Conservation (phyloP, 495 filamentous ascomycete genomes). For the Penicillium antarcticum region DNA sequence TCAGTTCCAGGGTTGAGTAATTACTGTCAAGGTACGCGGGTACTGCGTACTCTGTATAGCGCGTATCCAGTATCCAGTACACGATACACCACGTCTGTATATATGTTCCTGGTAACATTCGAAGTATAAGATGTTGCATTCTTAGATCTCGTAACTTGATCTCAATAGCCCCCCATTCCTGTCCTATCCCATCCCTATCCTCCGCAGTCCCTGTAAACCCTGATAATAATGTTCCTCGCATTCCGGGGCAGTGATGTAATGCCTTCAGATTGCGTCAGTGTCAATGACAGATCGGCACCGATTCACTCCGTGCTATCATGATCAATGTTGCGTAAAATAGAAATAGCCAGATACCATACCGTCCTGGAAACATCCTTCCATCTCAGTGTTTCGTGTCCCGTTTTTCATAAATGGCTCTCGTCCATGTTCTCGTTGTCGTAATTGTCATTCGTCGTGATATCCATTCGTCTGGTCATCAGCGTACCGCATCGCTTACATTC, state of each 20-base stretch:
- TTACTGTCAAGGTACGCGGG: conserved; percentile 12
- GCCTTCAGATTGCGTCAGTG: conserved; percentile 1
- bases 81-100: conserved; percentile 12
- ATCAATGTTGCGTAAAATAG: background rate
- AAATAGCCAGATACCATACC: background rate
- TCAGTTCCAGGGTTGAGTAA: conserved; percentile 11
- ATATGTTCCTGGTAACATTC: conserved; percentile 25
- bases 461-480: background rate
- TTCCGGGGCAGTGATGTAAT: conserved; percentile 3
- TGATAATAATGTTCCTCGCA: background rate
- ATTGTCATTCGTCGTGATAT: background rate
- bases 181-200: background rate
- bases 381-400: background rate
- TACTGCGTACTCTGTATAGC: too few species aligned
- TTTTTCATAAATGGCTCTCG: background rate
- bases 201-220: too few species aligned
- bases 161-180: background rate
- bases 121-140: background rate
- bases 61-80: conserved; percentile 15
- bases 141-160: too few species aligned
- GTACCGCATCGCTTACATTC: background rate
- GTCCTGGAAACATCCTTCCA: too few species aligned
- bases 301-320: background rate
- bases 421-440: background rate
- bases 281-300: too few species aligned